Conservation (phyloP, 129 eudicot species). For the Solidago caesia region DNA sequence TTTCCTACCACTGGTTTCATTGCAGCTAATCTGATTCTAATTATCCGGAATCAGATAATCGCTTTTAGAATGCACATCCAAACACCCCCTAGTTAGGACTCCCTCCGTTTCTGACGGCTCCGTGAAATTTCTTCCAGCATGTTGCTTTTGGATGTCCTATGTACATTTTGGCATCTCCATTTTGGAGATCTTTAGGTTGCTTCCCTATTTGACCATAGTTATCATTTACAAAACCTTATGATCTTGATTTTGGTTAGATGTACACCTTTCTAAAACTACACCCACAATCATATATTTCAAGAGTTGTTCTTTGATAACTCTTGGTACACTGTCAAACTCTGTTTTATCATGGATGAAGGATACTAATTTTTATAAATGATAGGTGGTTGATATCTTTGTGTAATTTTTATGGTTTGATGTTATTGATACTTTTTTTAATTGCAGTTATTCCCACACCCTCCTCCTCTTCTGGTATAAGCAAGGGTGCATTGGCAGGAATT, state of each 20-base stretch:
- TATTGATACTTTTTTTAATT: constrained; percentile 21
- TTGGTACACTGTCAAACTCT: constrained; percentile 4
- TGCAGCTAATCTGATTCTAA: too few relatives aligned
- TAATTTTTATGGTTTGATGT: background rate
- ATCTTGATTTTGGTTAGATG: constrained; percentile 7
- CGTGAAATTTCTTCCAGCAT: too few relatives aligned
- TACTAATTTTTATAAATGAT: background rate
- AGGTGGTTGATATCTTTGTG: background rate
- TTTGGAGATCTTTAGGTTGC: too few relatives aligned
- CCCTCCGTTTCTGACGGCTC: too few relatives aligned
- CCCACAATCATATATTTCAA: background rate
- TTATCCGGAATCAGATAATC: too few relatives aligned
- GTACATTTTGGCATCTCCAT: too few relatives aligned
- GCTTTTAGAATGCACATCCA: too few relatives aligned
- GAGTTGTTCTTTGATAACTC: constrained; percentile 5
- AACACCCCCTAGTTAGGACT: too few relatives aligned
- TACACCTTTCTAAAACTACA: background rate
- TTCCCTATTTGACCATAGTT: background rate
- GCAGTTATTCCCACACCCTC: constrained; percentile 43
- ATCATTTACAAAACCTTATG: constrained; percentile 2
- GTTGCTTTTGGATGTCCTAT: too few relatives aligned
- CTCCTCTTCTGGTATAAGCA: constrained; percentile 73
- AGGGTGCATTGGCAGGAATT: constrained; percentile 81
- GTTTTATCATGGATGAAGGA: background rate
- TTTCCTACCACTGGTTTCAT: too few relatives aligned